phyloP scores from a whole-genome alignment of 805 yeast genomes.

The Metschnikowia similis region DNA sequence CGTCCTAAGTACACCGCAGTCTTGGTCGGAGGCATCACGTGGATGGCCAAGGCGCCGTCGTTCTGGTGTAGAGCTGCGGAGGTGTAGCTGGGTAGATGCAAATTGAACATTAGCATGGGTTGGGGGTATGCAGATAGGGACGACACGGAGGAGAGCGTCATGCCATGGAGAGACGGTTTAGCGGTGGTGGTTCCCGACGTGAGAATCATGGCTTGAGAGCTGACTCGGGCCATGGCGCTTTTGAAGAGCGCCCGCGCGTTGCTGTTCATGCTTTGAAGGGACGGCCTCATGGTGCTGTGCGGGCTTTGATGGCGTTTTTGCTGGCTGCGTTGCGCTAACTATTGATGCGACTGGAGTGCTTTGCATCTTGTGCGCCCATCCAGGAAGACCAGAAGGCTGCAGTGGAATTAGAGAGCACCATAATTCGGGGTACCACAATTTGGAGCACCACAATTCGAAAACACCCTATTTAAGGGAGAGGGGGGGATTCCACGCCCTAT shows the following conservation, averaged over 20 bases:
- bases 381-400: neutral
- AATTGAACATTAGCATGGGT: conserved; percentile 79
- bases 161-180: conserved; percentile 48
- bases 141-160: conserved; percentile 81
- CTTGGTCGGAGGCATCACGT: conserved; percentile 60
- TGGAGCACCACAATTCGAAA: too few species aligned
- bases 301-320: neutral
- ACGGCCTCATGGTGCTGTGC: neutral
- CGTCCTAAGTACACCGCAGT: conserved; percentile 58
- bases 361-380: neutral
- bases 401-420: too few species aligned
- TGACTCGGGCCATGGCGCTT: conserved; percentile 33
- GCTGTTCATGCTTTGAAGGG: neutral
- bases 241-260: conserved; percentile 17
- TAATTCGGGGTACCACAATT: too few species aligned
- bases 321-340: neutral
- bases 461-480: too few species aligned
- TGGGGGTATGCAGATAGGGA: conserved; percentile 75
- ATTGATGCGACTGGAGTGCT: neutral
- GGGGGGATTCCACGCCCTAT: too few species aligned
- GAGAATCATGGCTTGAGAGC: conserved; percentile 42
- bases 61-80: conserved; percentile 59
- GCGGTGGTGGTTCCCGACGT: conserved; percentile 23
- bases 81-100: conserved; percentile 83
- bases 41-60: conserved; percentile 57